Base-by-base conservation (phyloP, 2,329 filamentous ascomycete species). In the Penicillium sp. region DNA sequence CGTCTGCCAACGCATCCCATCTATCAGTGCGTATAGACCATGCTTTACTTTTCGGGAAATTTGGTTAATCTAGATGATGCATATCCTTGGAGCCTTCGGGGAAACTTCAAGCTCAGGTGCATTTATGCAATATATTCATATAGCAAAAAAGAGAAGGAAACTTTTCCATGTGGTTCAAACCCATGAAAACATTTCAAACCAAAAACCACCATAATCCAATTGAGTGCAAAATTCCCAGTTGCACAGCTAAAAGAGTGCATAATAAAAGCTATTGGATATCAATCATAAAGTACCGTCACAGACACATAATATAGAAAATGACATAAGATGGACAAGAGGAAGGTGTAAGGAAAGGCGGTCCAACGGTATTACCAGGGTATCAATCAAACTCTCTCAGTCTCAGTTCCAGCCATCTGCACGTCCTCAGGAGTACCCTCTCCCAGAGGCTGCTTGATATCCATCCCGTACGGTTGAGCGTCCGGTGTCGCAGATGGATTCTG, bases 341-440 rank as follows among this genome's bases (percentile, higher is more conserved):
- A n/a, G 39, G 21, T 55, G 16, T 13, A 39, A 35, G 47, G 39
- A 43, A 48, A 7, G 49, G 39, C 39, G 46, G 46, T 43, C 27
- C 33, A 14, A 16, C 5, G 31, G n/a, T 8, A n/a, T 39, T 16
- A 43, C 39, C 42, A 39, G 27, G 33, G 33, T 33, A 27, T 24
- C 24, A 11, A 21, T 55, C 35, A 58, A 11, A 43, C 47, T 57
- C 71, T 72, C 46, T 73, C 70, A 19, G 67, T 72, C 46, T 73
- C 70, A 19, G 67, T 66, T 9, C 70, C 72, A 19, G 67, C 65
- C 74, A 76, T 76, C 21, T 70, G 62, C n/a, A 74, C 67, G 57
- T 76, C 74, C 31, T 64, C 61, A 7, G 57, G 42, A 19, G 62
- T 53, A 43, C 52, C 47, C 50, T 62, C 51, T 67, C 63, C 0